Percentiles rank a stretch among this genome's conserved stretches.
phyloP scores from a whole-genome alignment of 1,284 basidiomycete genomes.

The Microbotryomycetes sp. region DNA sequence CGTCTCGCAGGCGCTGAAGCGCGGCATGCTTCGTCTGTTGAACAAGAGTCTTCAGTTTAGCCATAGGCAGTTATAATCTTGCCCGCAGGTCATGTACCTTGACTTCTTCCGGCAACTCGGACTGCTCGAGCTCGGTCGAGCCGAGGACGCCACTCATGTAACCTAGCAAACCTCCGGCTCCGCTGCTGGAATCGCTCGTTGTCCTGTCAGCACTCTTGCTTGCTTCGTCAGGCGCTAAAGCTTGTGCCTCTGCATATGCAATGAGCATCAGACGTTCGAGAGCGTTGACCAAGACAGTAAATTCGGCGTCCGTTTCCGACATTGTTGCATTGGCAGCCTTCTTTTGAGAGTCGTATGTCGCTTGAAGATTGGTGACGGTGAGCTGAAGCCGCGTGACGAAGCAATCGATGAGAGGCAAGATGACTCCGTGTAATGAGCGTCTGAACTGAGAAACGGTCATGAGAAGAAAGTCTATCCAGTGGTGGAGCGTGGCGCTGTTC shows the following conservation, averaged over 20 bases:
- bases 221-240: conserved; percentile 8
- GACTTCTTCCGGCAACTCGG: conserved; percentile 14
- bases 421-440: conserved; percentile 55
- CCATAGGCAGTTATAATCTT: background rate
- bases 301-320: conserved; percentile 64
- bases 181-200: conserved; percentile 32
- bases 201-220: conserved; percentile 39
- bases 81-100: conserved; percentile 7
- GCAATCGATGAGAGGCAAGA: conserved; percentile 74
- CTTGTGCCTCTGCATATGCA: conserved; percentile 44
- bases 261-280: conserved; percentile 66
- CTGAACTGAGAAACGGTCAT: conserved; percentile 81
- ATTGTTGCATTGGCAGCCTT: background rate
- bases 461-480: conserved; percentile 94
- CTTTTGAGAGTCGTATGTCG: conserved; percentile 23
- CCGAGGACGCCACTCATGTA: conserved; percentile 44
- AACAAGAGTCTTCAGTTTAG: background rate
- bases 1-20: conserved; percentile 17
- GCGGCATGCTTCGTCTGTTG: conserved; percentile 18
- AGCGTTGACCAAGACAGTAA: conserved; percentile 71
- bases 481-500: conserved; percentile 75
- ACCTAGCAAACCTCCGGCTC: conserved; percentile 38
- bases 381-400: conserved; percentile 65
- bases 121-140: conserved; percentile 34
- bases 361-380: conserved; percentile 51